Percentiles rank a stretch among this genome's conserved stretches.
These are phyloP conservation scores for Larix kaempferi DNA, from an alignment of 75 land plant genomes.

Conservation along the genomic window DNA sequence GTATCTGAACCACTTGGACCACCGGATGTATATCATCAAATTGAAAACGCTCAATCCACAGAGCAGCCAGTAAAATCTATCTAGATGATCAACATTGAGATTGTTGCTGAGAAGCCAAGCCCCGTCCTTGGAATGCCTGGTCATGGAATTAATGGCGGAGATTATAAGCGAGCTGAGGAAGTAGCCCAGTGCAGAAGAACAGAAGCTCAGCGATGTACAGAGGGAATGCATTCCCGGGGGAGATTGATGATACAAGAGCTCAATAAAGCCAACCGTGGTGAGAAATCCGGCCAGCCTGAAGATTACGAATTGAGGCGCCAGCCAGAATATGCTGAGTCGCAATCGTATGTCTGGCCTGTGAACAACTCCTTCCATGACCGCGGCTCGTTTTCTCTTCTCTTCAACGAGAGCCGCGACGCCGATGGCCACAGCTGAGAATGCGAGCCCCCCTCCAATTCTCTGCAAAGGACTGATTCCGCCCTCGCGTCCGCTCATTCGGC, in stretches of 20 bases:
- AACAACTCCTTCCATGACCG: background rate
- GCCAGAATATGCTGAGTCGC: constrained; percentile 8
- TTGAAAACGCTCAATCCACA: background rate
- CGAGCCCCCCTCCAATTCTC: constrained; percentile 13
- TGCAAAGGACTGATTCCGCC: constrained; percentile 12
- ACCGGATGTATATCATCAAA: background rate
- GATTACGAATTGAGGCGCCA: constrained; percentile 16
- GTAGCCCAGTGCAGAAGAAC: background rate
- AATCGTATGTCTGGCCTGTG: background rate
- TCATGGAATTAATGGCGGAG: background rate
- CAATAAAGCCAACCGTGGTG: constrained; percentile 13
- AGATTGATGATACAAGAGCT: constrained; percentile 16
- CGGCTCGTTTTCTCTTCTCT: constrained; percentile 10
- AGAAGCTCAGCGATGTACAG: background rate
- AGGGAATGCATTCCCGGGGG: constrained; percentile 19
- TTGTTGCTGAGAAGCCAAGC: background rate
- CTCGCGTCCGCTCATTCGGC: constrained; percentile 7
- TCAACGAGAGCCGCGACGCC: constrained; percentile 16
- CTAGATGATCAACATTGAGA: background rate
- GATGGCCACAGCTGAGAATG: background rate
- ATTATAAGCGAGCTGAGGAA: background rate
- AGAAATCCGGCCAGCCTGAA: constrained; percentile 13
- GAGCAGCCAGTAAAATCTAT: background rate
- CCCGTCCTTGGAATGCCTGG: background rate
- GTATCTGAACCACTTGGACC: too few relatives aligned